These are phyloP conservation scores for Ceratopteris richardii DNA, from an alignment of 75 land plant genomes.

Conservation along the genomic window DNA sequence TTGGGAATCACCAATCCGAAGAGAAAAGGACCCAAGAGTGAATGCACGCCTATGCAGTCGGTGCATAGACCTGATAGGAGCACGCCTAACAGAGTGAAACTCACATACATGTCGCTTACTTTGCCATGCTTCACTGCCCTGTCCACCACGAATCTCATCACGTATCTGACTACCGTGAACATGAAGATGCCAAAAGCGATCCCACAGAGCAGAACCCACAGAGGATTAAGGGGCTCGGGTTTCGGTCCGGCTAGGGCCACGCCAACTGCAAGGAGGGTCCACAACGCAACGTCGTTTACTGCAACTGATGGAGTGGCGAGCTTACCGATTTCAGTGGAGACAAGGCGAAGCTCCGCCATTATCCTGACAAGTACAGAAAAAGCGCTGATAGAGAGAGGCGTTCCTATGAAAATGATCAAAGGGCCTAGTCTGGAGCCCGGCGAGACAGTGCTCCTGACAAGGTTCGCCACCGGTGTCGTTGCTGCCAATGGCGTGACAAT, in stretches of 20 bases:
- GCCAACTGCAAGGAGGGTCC: slow-evolving; percentile 50
- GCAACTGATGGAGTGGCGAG: slow-evolving; percentile 45
- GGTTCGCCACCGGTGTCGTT: slow-evolving; percentile 6
- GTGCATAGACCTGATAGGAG: slow-evolving; percentile 14
- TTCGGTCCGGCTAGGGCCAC: slow-evolving; percentile 27
- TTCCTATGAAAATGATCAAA: slow-evolving; percentile 25
- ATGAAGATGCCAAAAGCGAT: slow-evolving; percentile 12
- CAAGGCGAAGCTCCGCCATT: slow-evolving; percentile 70
- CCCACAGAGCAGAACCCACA: slow-evolving; percentile 20
- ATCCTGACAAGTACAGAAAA: slow-evolving; percentile 78
- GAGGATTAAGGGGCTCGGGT: slow-evolving; percentile 5
- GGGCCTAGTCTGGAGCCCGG: slow-evolving; percentile 14
- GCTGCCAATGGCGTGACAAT: slow-evolving; percentile 51
- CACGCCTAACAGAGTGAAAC: slow-evolving; percentile 24
- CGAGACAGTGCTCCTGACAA: slow-evolving; percentile 9
- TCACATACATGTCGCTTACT: slow-evolving; percentile 25
- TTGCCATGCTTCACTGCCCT: slow-evolving; percentile 10
- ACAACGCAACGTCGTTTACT: slow-evolving; percentile 43
- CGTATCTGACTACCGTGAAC: slow-evolving; percentile 12
- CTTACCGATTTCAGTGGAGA: slow-evolving; percentile 48
- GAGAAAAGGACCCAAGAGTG: slow-evolving; percentile 39
- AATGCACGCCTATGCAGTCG: slow-evolving; percentile 30
- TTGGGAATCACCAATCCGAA: slow-evolving; percentile 42
- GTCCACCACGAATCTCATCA: slow-evolving; percentile 8
- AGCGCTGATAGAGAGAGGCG: slow-evolving; percentile 65